phyloP scores from a whole-genome alignment of 345 rosid species.

The Lepidium didymum region DNA sequence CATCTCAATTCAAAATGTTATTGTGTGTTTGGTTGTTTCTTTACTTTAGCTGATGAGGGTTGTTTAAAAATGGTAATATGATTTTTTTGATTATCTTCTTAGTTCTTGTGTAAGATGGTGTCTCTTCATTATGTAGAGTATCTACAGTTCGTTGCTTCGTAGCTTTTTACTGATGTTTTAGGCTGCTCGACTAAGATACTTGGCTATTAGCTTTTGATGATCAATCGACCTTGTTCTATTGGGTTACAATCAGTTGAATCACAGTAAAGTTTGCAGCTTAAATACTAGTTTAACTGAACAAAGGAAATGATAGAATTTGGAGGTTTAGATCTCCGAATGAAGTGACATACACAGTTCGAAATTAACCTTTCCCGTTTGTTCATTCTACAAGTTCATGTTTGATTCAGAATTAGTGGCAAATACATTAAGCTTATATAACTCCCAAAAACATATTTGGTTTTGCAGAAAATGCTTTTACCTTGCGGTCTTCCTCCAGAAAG shows the following conservation, averaged over 20 bases:
- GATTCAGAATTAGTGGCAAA: not conserved
- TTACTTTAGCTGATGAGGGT: not conserved
- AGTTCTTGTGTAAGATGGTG: not conserved
- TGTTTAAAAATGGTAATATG: not conserved
- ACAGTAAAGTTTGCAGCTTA: not conserved
- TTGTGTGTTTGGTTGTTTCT: not conserved
- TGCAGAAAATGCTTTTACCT: slow-evolving; percentile 96
- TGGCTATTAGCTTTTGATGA: not conserved
- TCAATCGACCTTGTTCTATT: not conserved
- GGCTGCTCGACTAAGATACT: not conserved
- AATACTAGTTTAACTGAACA: not conserved
- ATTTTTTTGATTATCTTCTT: not conserved
- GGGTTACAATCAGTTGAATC: not conserved
- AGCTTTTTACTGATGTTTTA: not conserved
- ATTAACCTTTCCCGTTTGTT: not conserved
- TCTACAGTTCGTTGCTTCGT: not conserved
- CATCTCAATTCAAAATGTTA: not conserved
- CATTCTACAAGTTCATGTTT: not conserved
- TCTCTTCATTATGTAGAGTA: not conserved
- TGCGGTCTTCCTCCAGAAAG: slow-evolving; percentile 94
- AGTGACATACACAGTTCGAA: not conserved
- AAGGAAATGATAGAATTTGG: not conserved
- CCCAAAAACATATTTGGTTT: not conserved
- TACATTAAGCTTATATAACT: not conserved
- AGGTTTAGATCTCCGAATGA: not conserved